Conservation (phyloP, 306 rosid species). For the Pyrus communis region DNA sequence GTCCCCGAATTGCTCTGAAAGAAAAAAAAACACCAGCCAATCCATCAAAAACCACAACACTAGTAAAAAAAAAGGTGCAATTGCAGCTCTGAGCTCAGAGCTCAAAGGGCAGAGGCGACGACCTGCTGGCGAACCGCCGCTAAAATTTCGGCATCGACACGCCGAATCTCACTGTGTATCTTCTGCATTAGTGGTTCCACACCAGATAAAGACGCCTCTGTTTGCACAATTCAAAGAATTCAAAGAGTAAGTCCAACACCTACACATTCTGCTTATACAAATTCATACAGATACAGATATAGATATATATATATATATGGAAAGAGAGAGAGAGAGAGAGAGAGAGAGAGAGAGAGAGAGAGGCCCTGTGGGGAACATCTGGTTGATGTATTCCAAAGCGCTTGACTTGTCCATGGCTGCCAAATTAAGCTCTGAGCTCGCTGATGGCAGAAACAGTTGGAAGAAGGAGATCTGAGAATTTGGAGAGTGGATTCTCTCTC, state of each 20-base stretch:
- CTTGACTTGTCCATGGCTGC: conserved; percentile 85
- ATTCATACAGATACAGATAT: neutral
- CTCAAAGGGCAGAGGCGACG: neutral
- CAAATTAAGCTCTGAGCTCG: neutral
- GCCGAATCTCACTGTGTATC: conserved; percentile 87
- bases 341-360: conserved; percentile 22
- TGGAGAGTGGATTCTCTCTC: neutral
- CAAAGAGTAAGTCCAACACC: neutral
- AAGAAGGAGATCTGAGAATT: conserved; percentile 1
- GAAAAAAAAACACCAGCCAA: conserved; percentile 20
- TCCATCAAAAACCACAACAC: conserved; percentile 7
- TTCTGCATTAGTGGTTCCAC: conserved; percentile 98
- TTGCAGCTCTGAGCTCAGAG: neutral
- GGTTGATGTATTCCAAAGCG: conserved; percentile 90
- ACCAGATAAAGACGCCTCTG: conserved; percentile 86
- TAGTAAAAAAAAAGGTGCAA: neutral
- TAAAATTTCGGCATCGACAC: conserved; percentile 84
- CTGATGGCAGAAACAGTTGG: neutral
- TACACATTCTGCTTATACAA: neutral
- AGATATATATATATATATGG: neutral
- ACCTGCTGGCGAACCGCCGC: conserved; percentile 97
- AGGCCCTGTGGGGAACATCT: conserved; percentile 99
- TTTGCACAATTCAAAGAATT: neutral
- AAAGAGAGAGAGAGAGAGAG: neutral
- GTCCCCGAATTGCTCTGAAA: conserved; percentile 94